Base-by-base conservation (phyloP, 495 filamentous ascomycete genomes). In the Schizothecium vesticola region DNA sequence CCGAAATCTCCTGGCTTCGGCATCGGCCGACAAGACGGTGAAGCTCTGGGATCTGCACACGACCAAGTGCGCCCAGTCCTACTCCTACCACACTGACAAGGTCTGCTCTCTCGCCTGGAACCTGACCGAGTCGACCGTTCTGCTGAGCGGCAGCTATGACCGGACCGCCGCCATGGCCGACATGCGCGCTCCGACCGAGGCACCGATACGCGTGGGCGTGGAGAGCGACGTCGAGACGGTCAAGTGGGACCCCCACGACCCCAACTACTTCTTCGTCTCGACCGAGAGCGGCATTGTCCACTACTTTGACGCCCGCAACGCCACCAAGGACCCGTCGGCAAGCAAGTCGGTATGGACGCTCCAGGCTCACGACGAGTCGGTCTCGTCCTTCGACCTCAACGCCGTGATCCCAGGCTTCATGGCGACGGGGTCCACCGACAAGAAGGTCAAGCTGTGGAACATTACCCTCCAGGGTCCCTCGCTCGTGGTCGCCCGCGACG, bases 1-100 rank as follows among this genome's bases (percentile, higher is more conserved):
- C 79, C 86, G 93, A 59, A 97, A 98, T 72, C 87, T 99, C 51
- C 87, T 99, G n/a, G 94, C 94, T 19, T 98, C 95, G 1, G 90
- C 90, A 3, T 99, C 95, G 1, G 96, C 96, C 6, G 95, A 99
- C 81, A 91, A 93, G 76, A 98, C 95, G 1, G 88, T 97, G 66
- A 99, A 99, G 80, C 85, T 99, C 9, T 99, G 95, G 95, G 96
- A 99, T 80, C 82, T 99, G 59, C 91, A 91, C 79, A 97, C 92
- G 8, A 82, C 89, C 58, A 93, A 88, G 77, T 97, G 93, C 79
- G 96, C 95, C 70, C 92, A 97, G 80, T 97, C 93, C 24, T 99
- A 99, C 82, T 85, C 85, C 21, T 93, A 97, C 80, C 86, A 89
- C 72, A 95, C 91, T 55, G 94, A 97, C 82, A 98, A 98, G 81